Conservation (phyloP, 2,329 filamentous ascomycete genomes). For the Paecilomyces sp. region DNA sequence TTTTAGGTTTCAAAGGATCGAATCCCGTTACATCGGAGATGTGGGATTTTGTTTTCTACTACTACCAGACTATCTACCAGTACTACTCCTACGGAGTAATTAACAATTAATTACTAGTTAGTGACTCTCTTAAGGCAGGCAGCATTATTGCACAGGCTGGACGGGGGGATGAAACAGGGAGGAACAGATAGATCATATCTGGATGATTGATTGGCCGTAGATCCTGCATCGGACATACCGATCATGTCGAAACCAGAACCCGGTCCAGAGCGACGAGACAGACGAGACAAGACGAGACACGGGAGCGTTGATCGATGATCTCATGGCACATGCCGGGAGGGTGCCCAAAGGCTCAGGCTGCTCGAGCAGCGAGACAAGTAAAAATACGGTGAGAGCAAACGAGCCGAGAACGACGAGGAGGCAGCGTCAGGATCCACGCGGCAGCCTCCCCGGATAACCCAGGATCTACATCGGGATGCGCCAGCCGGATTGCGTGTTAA, state of each 20-base stretch:
- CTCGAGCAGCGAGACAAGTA: neutral
- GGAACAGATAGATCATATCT: neutral
- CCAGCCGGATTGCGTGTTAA: neutral
- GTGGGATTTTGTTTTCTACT: too few relatives aligned
- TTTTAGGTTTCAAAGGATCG: too few relatives aligned
- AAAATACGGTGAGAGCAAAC: neutral
- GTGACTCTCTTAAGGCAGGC: too few relatives aligned
- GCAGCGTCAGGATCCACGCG: neutral
- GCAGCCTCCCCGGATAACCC: neutral
- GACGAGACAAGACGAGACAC: neutral
- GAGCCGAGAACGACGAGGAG: neutral
- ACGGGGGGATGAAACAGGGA: neutral
- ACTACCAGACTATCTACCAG: too few relatives aligned
- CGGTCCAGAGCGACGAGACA: too few relatives aligned
- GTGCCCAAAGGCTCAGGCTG: neutral
- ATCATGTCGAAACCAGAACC: neutral
- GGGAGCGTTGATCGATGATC: neutral
- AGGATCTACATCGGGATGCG: neutral
- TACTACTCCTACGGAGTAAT: too few relatives aligned
- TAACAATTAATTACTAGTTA: too few relatives aligned
- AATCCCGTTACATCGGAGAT: too few relatives aligned
- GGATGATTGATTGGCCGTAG: neutral
- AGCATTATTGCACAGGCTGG: neutral
- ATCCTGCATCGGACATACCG: neutral
- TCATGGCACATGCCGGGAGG: neutral